Evolutionary conservation across 225 moss, liverwort and hornwort genomes (phyloP), one percentile per base, ranked within the genome.

Genomic region (Antitrichia curtipendula): DNA sequence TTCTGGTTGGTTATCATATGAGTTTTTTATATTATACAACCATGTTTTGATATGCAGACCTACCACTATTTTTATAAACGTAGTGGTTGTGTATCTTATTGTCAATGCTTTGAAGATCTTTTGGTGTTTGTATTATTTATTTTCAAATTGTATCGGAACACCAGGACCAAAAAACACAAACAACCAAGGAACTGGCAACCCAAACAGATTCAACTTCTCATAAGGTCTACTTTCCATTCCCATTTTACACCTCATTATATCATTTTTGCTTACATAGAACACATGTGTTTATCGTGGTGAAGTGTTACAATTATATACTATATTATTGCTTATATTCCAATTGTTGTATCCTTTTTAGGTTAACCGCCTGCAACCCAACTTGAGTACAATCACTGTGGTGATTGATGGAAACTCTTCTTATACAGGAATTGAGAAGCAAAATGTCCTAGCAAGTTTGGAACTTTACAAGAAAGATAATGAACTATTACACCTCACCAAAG

Each of bases 401-500:
- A 82, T 92, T 53, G 81, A 88, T 80, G 90, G 89, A 69, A 89
- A 85, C 8, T 70, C 83, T 64, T 80, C 84, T 49, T 78, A 89
- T 61, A 53, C 72, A 6, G 75, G 66, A 16, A 62, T 81, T 41
- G 88, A 62, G n/a, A 87, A 89, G 59, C 85, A 24, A 3, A 77
- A 88, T 8, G 24, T 43, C 9, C 4, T 64, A 38, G 43, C 87
- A 40, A 87, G 57, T 86, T 29, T 62, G 31, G 74, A 92, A 70
- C 85, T 91, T 59, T 79, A 77, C 59, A 91, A 91, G 78, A 94
- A 91, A 75, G 93, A 95, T 25, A 87, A 60, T 69, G 87, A 92
- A 74, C 19, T 92, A 7, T 53, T 88, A 29, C 79, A 90, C 82
- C 80, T 94, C 12, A 63, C 32, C 15, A 84, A 91, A 58, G 92